These are phyloP conservation scores for Microbotryum scabiosae DNA, from an alignment of 1,284 basidiomycete species.

Conservation along the genomic window DNA sequence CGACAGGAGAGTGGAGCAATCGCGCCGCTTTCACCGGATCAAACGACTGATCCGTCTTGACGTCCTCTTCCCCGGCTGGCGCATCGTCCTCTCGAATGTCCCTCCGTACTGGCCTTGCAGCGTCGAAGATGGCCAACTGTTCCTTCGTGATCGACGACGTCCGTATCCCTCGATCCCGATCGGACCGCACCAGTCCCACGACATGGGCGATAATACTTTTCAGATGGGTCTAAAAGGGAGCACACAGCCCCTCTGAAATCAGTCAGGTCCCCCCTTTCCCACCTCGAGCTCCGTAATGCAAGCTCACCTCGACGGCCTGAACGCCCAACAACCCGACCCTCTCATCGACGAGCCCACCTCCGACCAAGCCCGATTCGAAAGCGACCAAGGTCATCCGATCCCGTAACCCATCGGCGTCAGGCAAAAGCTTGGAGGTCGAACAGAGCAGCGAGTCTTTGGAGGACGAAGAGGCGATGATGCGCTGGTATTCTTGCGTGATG, in stretches of 20 bases:
- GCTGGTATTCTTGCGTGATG: conserved; percentile 29
- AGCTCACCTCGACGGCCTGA: conserved; percentile 22
- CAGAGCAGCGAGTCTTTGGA: conserved; percentile 34
- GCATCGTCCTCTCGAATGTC: too few relatives aligned
- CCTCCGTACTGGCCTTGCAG: too few relatives aligned
- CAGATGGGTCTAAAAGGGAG: conserved; percentile 12
- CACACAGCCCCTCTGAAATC: not conserved
- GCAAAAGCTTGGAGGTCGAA: conserved; percentile 40
- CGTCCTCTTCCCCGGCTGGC: too few relatives aligned
- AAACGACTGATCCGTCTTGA: too few relatives aligned
- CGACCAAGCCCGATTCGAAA: conserved; percentile 39
- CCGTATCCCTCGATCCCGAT: conserved; percentile 8
- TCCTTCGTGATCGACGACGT: not conserved
- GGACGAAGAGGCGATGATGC: conserved; percentile 8
- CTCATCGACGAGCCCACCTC: conserved; percentile 33
- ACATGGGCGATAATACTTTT: conserved; percentile 21
- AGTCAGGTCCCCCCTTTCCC: not conserved
- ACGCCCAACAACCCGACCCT: conserved; percentile 10
- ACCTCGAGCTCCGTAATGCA: not conserved
- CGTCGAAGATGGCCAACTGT: too few relatives aligned
- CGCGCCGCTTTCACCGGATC: too few relatives aligned
- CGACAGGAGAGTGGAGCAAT: too few relatives aligned
- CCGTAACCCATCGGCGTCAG: conserved; percentile 39
- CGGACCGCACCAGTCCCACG: conserved; percentile 20
- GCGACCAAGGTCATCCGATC: conserved; percentile 42